Evolutionary conservation across 371 early-diverging fungal genomes (phyloP).

Genomic region (Lichtheimia ornata): DNA sequence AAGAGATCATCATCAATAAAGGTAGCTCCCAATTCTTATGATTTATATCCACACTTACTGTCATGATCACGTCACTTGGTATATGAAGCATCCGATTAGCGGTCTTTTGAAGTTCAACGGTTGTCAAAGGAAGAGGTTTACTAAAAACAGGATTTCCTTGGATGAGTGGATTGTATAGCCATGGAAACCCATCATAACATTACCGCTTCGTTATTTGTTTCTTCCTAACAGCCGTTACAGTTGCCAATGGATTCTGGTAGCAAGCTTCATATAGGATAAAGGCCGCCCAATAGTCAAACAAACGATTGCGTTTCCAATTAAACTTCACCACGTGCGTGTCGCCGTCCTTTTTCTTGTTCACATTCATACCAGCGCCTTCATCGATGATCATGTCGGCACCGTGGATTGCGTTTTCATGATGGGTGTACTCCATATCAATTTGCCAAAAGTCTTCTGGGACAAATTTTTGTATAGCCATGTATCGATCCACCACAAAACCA

Average conservation of each 20-base stretch:
- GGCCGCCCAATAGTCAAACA: conserved; percentile 80
- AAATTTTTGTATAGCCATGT: conserved; percentile 77
- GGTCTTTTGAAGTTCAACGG: conserved; percentile 93
- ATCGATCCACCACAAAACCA: conserved; percentile 98
- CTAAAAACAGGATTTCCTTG: conserved; percentile 22
- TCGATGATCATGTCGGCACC: conserved; percentile 13
- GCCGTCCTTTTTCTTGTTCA: conserved; percentile 6
- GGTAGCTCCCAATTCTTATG: not conserved
- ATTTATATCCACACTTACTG: conserved; percentile 32
- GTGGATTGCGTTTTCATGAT: too few relatives aligned
- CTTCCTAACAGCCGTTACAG: conserved; percentile 58
- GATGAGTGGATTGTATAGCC: not conserved
- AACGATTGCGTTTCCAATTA: conserved; percentile 70
- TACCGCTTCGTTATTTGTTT: conserved; percentile 83
- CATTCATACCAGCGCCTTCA: not conserved
- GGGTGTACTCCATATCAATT: conserved; percentile 66
- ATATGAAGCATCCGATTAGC: conserved; percentile 75
- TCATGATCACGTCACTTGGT: conserved; percentile 86
- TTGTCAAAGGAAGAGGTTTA: conserved; percentile 93
- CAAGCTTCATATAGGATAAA: conserved; percentile 78
- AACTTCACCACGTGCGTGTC: conserved; percentile 58
- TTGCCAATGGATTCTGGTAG: conserved; percentile 59
- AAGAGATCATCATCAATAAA: conserved; percentile 5
- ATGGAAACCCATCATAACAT: not conserved
- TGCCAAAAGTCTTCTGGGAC: conserved; percentile 93